Percentiles rank a stretch among this genome's conserved stretches.
Evolutionary conservation across 2,329 filamentous ascomycete genomes (phyloP).

Genomic region (Sporothrix protearum): DNA sequence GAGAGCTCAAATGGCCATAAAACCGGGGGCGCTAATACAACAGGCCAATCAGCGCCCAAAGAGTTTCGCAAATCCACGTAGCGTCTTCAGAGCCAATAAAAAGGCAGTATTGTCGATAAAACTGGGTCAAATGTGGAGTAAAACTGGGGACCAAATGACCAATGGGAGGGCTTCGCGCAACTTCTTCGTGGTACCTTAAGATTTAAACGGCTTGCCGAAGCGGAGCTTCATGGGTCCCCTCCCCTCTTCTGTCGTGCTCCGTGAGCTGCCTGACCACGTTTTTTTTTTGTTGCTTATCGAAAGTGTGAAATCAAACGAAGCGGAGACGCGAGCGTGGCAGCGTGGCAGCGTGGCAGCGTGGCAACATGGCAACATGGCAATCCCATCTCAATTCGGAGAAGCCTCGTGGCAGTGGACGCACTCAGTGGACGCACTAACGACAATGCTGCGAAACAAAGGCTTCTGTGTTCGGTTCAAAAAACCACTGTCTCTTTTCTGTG

Average conservation of each 20-base stretch:
- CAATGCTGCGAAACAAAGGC: background rate
- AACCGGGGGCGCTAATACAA: no score
- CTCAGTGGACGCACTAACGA: conserved; percentile 8
- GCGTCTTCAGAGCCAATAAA: no score
- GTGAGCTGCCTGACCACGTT: background rate
- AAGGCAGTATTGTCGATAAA: no score
- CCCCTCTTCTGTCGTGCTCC: background rate
- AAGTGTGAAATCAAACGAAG: conserved; percentile 5
- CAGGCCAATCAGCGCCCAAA: no score
- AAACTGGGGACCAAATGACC: no score
- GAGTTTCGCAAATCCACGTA: no score
- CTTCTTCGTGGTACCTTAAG: no score
- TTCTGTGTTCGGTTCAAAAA: background rate
- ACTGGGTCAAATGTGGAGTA: no score
- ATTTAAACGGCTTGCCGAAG: background rate
- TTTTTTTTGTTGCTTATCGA: background rate
- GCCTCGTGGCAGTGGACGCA: conserved; percentile 6
- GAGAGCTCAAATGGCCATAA: no score
- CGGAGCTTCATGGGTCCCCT: background rate
- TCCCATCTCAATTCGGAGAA: background rate
- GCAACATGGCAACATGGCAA: background rate
- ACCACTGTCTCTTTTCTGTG: background rate
- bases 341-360: background rate
- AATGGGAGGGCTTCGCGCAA: no score
- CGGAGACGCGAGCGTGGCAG: conserved; percentile 1